Conservation (phyloP, 768 basidiomycete genomes). For the Paxillus ammoniavirescens region DNA sequence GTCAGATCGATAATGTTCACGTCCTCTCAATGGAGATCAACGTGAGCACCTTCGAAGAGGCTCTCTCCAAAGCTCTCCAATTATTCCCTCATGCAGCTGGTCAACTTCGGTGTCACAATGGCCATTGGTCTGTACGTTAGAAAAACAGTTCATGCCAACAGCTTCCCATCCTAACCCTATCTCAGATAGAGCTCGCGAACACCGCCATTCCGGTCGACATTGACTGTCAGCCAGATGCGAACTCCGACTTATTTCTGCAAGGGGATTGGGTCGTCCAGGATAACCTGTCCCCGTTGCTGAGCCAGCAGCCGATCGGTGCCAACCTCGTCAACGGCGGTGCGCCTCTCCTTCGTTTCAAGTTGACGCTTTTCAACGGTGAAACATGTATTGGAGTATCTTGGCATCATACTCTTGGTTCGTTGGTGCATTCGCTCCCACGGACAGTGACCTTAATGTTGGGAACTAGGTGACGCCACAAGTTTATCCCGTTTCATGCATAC, state of each 20-base stretch:
- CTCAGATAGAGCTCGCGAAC: slow-evolving; percentile 24
- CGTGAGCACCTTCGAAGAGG: slow-evolving; percentile 18
- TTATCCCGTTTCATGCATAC: slow-evolving; percentile 28
- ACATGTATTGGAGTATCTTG: slow-evolving; percentile 34
- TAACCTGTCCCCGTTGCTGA: slow-evolving; percentile 18
- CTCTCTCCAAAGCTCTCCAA: slow-evolving; percentile 21
- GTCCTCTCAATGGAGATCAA: slow-evolving; percentile 15
- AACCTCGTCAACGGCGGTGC: slow-evolving; percentile 15
- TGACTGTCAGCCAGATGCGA: slow-evolving; percentile 6
- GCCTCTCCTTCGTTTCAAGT: slow-evolving; percentile 27
- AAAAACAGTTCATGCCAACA: not conserved
- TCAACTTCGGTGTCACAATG: slow-evolving; percentile 11
- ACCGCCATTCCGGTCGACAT: slow-evolving; percentile 15
- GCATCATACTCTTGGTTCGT: slow-evolving; percentile 34
- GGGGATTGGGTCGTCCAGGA: slow-evolving; percentile 29
- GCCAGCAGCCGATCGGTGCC: slow-evolving; percentile 11
- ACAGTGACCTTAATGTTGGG: not conserved
- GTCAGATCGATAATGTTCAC: slow-evolving; percentile 19
- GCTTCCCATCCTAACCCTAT: not conserved
- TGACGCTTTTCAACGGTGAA: slow-evolving; percentile 21
- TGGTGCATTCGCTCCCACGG: not conserved
- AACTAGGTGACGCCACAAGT: slow-evolving; percentile 28
- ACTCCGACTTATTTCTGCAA: slow-evolving; percentile 9
- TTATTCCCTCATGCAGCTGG: slow-evolving; percentile 27
- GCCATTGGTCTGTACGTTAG: slow-evolving; percentile 20